Conservation (phyloP, 352 stramenopile genomes). For the Phytophthora hybrid region DNA sequence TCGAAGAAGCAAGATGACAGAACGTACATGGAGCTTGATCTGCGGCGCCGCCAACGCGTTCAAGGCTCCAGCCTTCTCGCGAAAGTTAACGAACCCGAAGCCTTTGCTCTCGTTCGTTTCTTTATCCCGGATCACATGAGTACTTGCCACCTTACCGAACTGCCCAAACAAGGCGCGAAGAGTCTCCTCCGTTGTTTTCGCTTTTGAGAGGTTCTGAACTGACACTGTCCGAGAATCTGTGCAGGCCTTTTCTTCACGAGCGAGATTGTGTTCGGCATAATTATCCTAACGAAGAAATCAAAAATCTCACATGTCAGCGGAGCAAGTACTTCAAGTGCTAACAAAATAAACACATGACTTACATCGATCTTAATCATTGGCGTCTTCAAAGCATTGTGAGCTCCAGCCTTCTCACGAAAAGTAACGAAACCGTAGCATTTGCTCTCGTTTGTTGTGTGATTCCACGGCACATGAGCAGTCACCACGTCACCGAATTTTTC, state of each 20-base stretch:
- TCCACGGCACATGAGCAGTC: conserved; percentile 50
- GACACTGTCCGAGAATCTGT: not conserved
- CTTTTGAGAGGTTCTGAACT: not conserved
- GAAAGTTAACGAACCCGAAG: not conserved
- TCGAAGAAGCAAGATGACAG: not conserved
- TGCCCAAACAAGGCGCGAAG: not conserved
- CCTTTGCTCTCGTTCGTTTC: not conserved
- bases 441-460: conserved; percentile 66
- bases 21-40: not conserved
- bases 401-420: conserved; percentile 56
- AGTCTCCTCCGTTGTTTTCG: not conserved
- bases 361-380: conserved; percentile 77
- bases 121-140: not conserved
- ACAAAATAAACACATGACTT: conserved; percentile 23
- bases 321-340: not conserved
- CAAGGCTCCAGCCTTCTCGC: not conserved
- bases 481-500: conserved; percentile 73
- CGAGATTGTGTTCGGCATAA: not conserved
- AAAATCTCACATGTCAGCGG: not conserved
- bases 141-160: not conserved
- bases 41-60: not conserved
- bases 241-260: not conserved
- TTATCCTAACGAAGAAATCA: not conserved
- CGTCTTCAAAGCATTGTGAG: conserved; percentile 60
- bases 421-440: conserved; percentile 81